These are phyloP conservation scores for Alternaria hordeiaustralica DNA, from an alignment of 2,329 filamentous ascomycete species.

Conservation along the genomic window DNA sequence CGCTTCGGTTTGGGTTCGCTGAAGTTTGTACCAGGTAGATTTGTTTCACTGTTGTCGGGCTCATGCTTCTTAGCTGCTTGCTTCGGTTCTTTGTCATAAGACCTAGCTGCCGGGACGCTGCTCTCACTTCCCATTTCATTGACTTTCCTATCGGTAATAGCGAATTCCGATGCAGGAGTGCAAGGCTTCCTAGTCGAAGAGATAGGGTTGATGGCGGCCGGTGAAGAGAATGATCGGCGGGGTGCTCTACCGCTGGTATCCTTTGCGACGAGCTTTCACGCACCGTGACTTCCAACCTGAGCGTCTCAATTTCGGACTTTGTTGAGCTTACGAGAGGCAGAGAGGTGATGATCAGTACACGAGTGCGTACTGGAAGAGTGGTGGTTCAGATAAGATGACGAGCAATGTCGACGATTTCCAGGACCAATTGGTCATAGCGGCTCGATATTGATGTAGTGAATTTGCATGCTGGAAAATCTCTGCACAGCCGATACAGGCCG, in stretches of 20 bases:
- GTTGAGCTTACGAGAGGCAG: not conserved
- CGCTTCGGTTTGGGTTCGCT: not conserved
- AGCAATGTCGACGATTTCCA: not conserved
- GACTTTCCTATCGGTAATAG: not conserved
- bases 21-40: not conserved
- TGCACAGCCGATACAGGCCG: not conserved
- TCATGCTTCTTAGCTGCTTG: not conserved
- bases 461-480: too few relatives aligned
- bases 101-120: not conserved
- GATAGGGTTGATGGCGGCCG: too few relatives aligned
- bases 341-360: not conserved
- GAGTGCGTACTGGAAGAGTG: not conserved
- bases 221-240: too few relatives aligned
- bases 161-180: not conserved
- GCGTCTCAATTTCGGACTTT: fast-evolving
- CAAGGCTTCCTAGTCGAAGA: not conserved
- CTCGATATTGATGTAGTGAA: not conserved
- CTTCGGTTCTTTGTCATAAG: not conserved
- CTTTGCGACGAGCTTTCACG: not conserved
- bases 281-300: not conserved
- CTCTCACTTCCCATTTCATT: not conserved
- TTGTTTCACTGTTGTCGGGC: not conserved
- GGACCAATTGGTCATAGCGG: not conserved
- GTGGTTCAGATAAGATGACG: not conserved
- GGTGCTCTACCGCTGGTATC: not conserved